Base-by-base conservation (phyloP, 2,329 filamentous ascomycete genomes). In the Metarhizium sp. region DNA sequence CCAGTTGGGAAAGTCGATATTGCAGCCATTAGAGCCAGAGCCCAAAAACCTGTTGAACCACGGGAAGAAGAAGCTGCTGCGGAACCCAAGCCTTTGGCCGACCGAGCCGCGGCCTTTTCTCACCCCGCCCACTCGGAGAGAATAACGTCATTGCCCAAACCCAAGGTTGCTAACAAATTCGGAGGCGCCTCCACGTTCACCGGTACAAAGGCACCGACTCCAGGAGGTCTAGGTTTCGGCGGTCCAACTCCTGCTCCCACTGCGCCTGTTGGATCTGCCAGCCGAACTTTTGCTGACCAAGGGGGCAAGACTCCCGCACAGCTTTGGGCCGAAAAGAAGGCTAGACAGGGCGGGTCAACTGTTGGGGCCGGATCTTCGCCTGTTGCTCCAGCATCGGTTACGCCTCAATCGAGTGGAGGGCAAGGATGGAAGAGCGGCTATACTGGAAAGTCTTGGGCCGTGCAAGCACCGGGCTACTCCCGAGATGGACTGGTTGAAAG, bases 1-100 rank as follows among this genome's bases (percentile, higher is more conserved):
- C 94, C 94, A 2, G 78, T 97, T 20, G 94, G 94, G 50, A 97
- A 96, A 73, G 92, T 99, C 10, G 94, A 99, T 63, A 97, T 99
- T 71, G 90, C 90, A 47, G 92, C 92, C 25, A 96, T 99, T 66
- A 84, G 90, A 60, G 87, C 92, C 25, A 87, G 84, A 70, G 87
- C 90, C 6, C 88, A 94, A 70, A 87, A 83, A 60, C 81, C 81
- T 50, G 68, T 72, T 29, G 75, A 78, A 5, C 62, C 65, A n/a
- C 64, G 68, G 50, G 62, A 68, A 18, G 59, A 63, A 6, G 59
- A 63, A 34, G 65, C 66, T 43, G 53, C 68, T 4, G 62, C 69
- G 40, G 68, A 73, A 54, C 78, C 82, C 2, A 85, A 79, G 64
- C 82, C 85, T 10, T 73, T 95, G 10, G 77, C 88, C n/a, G 89